phyloP scores from a whole-genome alignment of 805 yeast species.

The Starmerella bacillaris region DNA sequence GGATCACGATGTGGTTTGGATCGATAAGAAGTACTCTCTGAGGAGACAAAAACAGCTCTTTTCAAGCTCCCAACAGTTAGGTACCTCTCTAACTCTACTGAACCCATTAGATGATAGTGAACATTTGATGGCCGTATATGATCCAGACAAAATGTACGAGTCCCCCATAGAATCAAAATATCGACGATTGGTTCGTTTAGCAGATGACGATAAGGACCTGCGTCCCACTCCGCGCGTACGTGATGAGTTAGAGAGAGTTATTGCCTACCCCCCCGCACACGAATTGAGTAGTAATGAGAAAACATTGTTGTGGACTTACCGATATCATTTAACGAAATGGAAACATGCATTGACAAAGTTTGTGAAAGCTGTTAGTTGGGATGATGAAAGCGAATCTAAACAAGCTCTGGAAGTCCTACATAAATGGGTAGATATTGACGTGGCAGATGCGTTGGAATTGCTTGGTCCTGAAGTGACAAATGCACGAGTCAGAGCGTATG shows the following conservation, averaged over 20 bases:
- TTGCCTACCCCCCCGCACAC: constrained; percentile 67
- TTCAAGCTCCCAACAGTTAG: constrained; percentile 17
- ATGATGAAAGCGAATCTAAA: constrained; percentile 57
- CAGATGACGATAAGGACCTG: constrained; percentile 54
- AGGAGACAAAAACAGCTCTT: constrained; percentile 15
- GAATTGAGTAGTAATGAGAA: constrained; percentile 67
- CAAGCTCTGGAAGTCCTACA: constrained; percentile 62
- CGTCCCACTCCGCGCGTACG: constrained; percentile 76
- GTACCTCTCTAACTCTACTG: constrained; percentile 16
- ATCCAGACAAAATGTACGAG: constrained; percentile 46
- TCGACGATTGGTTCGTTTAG: constrained; percentile 67
- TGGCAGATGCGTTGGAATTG: constrained; percentile 73
- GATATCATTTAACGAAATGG: constrained; percentile 60
- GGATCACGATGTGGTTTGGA: constrained; percentile 54
- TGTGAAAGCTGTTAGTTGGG: constrained; percentile 76
- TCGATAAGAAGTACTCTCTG: constrained; percentile 27
- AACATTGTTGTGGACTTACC: constrained; percentile 74
- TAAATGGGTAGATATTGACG: constrained; percentile 55
- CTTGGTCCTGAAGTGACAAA: constrained; percentile 63
- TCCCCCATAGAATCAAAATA: constrained; percentile 84
- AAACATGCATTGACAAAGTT: constrained; percentile 60
- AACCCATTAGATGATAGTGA: constrained; percentile 6
- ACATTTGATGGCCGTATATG: constrained; percentile 30
- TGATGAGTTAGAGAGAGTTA: constrained; percentile 49
- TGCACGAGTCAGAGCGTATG: constrained; percentile 60